Evolutionary conservation across 2,329 filamentous ascomycete genomes (phyloP).

Genomic region (Macrophomina tecta): DNA sequence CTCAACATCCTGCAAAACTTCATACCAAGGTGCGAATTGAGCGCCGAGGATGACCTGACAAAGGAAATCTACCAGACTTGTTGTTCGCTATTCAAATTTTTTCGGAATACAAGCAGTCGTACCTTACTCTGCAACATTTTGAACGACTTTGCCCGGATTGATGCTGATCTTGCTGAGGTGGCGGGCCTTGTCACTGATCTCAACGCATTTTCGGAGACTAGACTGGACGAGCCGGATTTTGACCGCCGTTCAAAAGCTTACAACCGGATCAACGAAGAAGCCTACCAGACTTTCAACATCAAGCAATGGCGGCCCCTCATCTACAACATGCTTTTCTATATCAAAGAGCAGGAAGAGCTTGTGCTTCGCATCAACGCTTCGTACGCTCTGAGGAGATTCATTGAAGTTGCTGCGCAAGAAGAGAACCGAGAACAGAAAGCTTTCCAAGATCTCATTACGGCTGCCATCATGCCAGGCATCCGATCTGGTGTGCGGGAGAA

Average conservation of each 20-base stretch:
- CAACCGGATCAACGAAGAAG: conserved; percentile 68
- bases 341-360: conserved; percentile 85
- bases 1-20: conserved; percentile 83
- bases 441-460: conserved; percentile 65
- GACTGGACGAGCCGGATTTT: conserved; percentile 87
- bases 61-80: conserved; percentile 74
- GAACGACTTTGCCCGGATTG: conserved; percentile 69
- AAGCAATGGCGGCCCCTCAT: conserved; percentile 87
- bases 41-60: conserved; percentile 64
- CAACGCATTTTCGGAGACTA: conserved; percentile 76
- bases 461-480: conserved; percentile 75
- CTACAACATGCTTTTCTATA: conserved; percentile 87
- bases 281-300: conserved; percentile 65
- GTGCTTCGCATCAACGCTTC: conserved; percentile 85
- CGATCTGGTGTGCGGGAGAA: conserved; percentile 76
- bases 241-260: conserved; percentile 81
- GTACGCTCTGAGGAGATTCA: conserved; percentile 77
- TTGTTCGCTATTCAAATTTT: conserved; percentile 85
- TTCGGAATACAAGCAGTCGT: conserved; percentile 81
- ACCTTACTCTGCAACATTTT: conserved; percentile 76
- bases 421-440: conserved; percentile 53
- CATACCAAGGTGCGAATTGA: conserved; percentile 67
- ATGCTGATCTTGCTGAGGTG: conserved; percentile 65
- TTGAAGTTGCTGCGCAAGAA: conserved; percentile 64
- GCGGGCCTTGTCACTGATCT: conserved; percentile 76